phyloP scores from a whole-genome alignment of 1,139 yeast species.

The Geotrichum phurueaensis region DNA sequence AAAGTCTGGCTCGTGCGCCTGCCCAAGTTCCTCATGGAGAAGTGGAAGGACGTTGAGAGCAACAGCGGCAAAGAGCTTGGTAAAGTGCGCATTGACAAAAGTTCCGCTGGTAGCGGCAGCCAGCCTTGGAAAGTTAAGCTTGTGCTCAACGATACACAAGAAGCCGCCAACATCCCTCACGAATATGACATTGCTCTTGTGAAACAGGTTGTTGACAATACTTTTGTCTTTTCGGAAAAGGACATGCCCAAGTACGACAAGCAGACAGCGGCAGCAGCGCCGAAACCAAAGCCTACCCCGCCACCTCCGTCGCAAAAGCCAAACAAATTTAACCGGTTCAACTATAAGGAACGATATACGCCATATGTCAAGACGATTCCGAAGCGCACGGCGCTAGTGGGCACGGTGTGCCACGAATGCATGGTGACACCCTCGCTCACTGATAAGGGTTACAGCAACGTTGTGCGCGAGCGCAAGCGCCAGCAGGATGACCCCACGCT shows the following conservation, averaged over 20 bases:
- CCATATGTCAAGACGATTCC: slow-evolving; percentile 32
- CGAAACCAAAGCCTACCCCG: slow-evolving; percentile 23
- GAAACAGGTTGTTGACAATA: slow-evolving; percentile 65
- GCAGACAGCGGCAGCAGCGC: slow-evolving; percentile 33
- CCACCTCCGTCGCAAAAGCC: slow-evolving; percentile 29
- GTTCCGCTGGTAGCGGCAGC: slow-evolving; percentile 22
- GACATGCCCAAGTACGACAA: slow-evolving; percentile 65
- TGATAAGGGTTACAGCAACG: slow-evolving; percentile 63
- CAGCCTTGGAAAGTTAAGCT: slow-evolving; percentile 35
- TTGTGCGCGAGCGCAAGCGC: slow-evolving; percentile 49
- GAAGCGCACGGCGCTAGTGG: slow-evolving; percentile 75
- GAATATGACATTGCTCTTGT: slow-evolving; percentile 76
- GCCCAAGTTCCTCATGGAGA: slow-evolving; percentile 79
- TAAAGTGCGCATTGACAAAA: slow-evolving; percentile 61
- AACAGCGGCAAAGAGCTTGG: slow-evolving; percentile 72
- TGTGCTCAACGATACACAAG: slow-evolving; percentile 38
- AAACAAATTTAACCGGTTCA: slow-evolving; percentile 13
- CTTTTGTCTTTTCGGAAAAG: slow-evolving; percentile 86
- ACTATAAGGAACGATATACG: slow-evolving; percentile 21
- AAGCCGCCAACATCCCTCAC: slow-evolving; percentile 57
- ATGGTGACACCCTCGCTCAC: slow-evolving; percentile 72
- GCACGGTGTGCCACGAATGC: slow-evolving; percentile 90
- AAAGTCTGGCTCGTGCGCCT: slow-evolving; percentile 90
- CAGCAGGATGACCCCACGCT: slow-evolving; percentile 42
- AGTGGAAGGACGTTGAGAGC: slow-evolving; percentile 63